Base-by-base conservation (phyloP, 306 rosid genomes). In the Ceratonia siliqua region DNA sequence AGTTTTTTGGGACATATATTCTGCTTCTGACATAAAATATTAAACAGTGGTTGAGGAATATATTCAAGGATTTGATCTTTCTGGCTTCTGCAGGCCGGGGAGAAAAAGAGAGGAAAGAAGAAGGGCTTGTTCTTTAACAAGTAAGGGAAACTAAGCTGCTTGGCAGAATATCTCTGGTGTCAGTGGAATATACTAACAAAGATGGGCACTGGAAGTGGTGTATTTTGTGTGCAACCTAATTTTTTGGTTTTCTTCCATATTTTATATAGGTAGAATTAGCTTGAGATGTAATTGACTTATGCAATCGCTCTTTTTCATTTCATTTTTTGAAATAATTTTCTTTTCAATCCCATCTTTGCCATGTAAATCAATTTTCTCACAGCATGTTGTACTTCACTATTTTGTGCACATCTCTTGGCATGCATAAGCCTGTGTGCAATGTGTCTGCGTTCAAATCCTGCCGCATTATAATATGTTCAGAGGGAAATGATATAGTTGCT, bases 91-190 rank as follows among this genome's bases (percentile, higher is more conserved):
- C 96, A 94, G 98, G 96, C 98, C 55, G 83, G 85, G 65, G 97
- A 89, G 86, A 89, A 86, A 80, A 89, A 74, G 83, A 89, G 92
- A 78, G 92, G 82, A 48, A 94, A 84, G 83, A 94, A 82, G 85
- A 86, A 86, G 84, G 87, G 79, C 70, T 41, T 84, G 70, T 94
- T 91, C 87, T 94, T 89, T 78, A 81, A 82, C 88, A 88, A 84
- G 85, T 88, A 50, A 74, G 8, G 66, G 15, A 24, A 76, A 38
- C 39, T 72, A 28, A 35, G 58, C 74, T 41, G 56, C 25, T 50
- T 70, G 41, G 84, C 68, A 77, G 78, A 77, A 65, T 24, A 28
- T 64, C 27, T 50, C 79, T 64, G 71, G 74, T 46, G 54, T 35
- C n/a, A n/a, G 70, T 54, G 72, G 84, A 72, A 77, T 48, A 5